phyloP scores from a whole-genome alignment of 352 stramenopile species.

The Hyphochytrium catenoides region DNA sequence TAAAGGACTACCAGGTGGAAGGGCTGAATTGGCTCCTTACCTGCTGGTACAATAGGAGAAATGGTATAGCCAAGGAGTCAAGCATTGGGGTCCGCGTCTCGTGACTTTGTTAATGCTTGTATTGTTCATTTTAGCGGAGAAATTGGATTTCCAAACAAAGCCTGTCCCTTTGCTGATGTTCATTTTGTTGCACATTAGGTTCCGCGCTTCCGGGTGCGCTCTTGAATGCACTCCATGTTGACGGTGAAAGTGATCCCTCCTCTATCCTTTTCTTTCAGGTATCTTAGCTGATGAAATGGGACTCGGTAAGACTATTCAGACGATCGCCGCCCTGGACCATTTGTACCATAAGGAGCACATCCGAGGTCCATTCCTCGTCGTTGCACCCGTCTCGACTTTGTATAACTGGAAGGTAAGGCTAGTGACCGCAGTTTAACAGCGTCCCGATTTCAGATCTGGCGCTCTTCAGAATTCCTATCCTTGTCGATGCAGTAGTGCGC shows the following conservation, averaged over 20 bases:
- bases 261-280: slow-evolving; percentile 6
- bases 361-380: slow-evolving; percentile 88
- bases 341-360: slow-evolving; percentile 72
- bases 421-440: slow-evolving; percentile 1
- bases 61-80: slow-evolving; percentile 54
- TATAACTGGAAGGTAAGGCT: slow-evolving; percentile 98
- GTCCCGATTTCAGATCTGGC: no score
- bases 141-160: slow-evolving; percentile 41
- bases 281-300: slow-evolving; percentile 68
- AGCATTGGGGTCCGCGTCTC: slow-evolving; percentile 2
- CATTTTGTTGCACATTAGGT: no score
- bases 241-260: background rate
- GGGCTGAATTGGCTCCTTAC: slow-evolving; percentile 94
- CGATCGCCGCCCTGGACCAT: slow-evolving; percentile 80
- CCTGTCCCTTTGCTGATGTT: no score
- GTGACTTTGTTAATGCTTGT: slow-evolving; percentile 3
- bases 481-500: no score
- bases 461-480: no score
- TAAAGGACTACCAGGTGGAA: slow-evolving; percentile 95
- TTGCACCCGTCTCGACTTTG: slow-evolving; percentile 91
- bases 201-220: no score
- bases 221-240: no score
- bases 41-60: slow-evolving; percentile 90
- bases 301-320: slow-evolving; percentile 71
- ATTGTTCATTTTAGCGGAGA: slow-evolving; percentile 27